A percentile compares a stretch with the other conserved stretches of the same genome.
These are phyloP conservation scores for Phytophthora capsici DNA, from an alignment of 352 stramenopile species.

Conservation along the genomic window DNA sequence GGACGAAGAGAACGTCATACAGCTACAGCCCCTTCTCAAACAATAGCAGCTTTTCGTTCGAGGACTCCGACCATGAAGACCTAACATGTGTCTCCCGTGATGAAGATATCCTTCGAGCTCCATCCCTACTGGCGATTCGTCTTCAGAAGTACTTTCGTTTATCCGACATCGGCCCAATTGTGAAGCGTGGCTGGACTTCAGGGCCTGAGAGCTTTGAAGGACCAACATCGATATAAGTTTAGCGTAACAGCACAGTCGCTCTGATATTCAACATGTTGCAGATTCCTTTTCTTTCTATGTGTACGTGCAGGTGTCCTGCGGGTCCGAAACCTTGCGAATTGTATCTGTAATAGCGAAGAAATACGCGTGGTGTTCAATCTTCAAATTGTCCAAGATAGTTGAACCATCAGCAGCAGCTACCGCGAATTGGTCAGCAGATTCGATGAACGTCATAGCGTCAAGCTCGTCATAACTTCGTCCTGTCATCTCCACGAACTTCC, in stretches of 20 bases:
- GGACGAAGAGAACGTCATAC: constrained; percentile 9
- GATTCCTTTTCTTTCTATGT: constrained; percentile 1
- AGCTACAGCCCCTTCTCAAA: constrained; percentile 23
- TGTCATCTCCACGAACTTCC: constrained; percentile 68
- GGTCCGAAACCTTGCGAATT: constrained; percentile 19
- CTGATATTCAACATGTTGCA: background rate
- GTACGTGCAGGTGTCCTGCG: constrained; percentile 25
- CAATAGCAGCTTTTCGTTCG: constrained; percentile 20
- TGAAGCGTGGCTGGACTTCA: constrained; percentile 1
- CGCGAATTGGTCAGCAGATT: constrained; percentile 48
- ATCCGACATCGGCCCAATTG: constrained; percentile 6
- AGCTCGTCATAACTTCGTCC: constrained; percentile 47
- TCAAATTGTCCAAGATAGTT: constrained; percentile 34
- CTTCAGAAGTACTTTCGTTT: background rate
- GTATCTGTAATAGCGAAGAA: constrained; percentile 19
- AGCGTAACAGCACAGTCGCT: background rate
- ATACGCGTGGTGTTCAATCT: constrained; percentile 20
- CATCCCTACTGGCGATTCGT: background rate
- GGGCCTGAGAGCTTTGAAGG: constrained; percentile 2
- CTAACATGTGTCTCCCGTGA: background rate
- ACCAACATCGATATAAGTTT: constrained; percentile 14
- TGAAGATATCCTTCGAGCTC: background rate
- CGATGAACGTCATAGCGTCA: constrained; percentile 50
- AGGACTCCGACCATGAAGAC: constrained; percentile 7
- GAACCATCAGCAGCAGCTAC: constrained; percentile 19